Evolutionary conservation across 2,329 filamentous ascomycete species (phyloP).

Genomic region (Fusarium sambucinum): DNA sequence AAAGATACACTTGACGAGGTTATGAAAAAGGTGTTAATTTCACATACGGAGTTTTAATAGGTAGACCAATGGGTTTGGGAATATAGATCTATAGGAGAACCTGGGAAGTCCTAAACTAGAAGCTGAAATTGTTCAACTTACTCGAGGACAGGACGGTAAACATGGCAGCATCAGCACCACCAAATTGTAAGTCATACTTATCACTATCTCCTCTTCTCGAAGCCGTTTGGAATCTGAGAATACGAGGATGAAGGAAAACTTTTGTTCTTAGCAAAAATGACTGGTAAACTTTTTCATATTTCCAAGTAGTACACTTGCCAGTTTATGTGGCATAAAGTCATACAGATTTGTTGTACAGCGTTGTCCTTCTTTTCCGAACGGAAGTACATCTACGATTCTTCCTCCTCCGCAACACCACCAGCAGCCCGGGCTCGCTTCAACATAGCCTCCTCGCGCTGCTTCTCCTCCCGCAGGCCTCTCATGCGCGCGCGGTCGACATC

Average conservation of each 20-base stretch:
- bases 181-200: neutral
- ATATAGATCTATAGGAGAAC: constrained; percentile 28
- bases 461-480: constrained; percentile 65
- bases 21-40: constrained; percentile 33
- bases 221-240: neutral
- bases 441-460: constrained; percentile 71
- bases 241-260: neutral
- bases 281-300: constrained; percentile 39
- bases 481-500: constrained; percentile 67
- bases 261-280: neutral
- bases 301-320: constrained; percentile 49
- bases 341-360: constrained; percentile 51
- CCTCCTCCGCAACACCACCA: constrained; percentile 53
- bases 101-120: constrained; percentile 9
- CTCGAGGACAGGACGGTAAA: neutral
- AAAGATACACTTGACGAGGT: constrained; percentile 43
- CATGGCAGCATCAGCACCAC: neutral
- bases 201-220: neutral
- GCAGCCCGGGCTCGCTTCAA: constrained; percentile 57
- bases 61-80: constrained; percentile 2
- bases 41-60: constrained; percentile 38
- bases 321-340: constrained; percentile 39
- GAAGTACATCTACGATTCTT: constrained; percentile 43
- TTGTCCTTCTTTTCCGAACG: constrained; percentile 13
- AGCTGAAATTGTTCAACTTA: constrained; percentile 3